A percentile compares a stretch with the other conserved stretches of the same genome.
Evolutionary conservation across 1,139 yeast genomes (phyloP).

Genomic region (Pichia sp.): DNA sequence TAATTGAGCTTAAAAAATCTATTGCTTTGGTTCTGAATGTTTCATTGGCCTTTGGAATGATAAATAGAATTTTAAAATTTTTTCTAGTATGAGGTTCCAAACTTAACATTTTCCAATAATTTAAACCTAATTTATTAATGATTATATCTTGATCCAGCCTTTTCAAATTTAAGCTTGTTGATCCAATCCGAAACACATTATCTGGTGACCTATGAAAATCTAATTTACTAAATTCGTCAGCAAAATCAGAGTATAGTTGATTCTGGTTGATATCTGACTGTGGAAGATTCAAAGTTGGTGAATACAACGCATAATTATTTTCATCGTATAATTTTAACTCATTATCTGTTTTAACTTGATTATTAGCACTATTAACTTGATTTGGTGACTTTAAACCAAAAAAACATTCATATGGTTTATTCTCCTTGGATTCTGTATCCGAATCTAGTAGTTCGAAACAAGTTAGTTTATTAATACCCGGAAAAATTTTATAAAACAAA

Average conservation of each 20-base stretch:
- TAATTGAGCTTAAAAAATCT: conserved; percentile 36
- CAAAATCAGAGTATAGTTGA: conserved; percentile 4
- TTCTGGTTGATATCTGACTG: conserved; percentile 8
- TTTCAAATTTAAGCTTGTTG: conserved; percentile 30
- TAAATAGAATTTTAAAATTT: conserved; percentile 46
- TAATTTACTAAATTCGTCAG: conserved; percentile 7
- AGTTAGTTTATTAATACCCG: conserved; percentile 22
- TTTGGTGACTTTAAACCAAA: conserved; percentile 13
- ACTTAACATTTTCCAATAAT: conserved; percentile 52
- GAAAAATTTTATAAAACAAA: conserved; percentile 20
- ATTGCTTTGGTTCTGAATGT: conserved; percentile 28
- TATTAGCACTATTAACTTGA: background rate
- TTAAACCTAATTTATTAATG: conserved; percentile 31
- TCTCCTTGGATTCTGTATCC: conserved; percentile 5
- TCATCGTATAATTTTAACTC: conserved; percentile 21
- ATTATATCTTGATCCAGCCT: conserved; percentile 30
- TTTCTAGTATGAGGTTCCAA: conserved; percentile 50
- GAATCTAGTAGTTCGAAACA: conserved; percentile 22
- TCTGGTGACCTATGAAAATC: conserved; percentile 8
- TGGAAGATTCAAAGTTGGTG: conserved; percentile 22
- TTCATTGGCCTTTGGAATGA: conserved; percentile 29
- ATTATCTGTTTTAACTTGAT: conserved; percentile 11
- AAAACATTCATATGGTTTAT: conserved; percentile 23
- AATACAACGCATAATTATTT: conserved; percentile 26
- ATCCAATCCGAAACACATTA: conserved; percentile 28